Percentiles rank a stretch among this genome's conserved stretches.
These are phyloP conservation scores for Calonectria fujianensis DNA, from an alignment of 2,329 filamentous ascomycete species.

Conservation along the genomic window DNA sequence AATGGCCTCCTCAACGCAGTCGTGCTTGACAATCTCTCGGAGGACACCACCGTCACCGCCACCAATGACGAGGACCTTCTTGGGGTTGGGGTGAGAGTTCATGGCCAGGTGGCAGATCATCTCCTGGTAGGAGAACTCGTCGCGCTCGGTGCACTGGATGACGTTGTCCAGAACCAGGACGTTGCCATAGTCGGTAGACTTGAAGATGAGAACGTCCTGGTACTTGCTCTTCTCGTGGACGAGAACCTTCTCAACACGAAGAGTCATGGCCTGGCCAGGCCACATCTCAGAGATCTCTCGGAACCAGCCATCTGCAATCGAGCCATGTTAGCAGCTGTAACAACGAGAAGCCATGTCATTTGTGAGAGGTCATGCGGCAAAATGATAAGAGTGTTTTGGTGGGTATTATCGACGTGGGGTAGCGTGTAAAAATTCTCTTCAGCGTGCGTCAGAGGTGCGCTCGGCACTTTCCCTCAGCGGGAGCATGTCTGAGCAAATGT, in stretches of 20 bases:
- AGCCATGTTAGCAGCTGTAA: conserved; percentile 40
- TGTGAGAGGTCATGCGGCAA: neutral
- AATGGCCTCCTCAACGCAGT: conserved; percentile 94
- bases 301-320: conserved; percentile 95
- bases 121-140: conserved; percentile 99
- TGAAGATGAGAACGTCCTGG: conserved; percentile 99
- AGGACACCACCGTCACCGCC: conserved; percentile 98
- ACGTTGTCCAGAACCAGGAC: conserved; percentile 99
- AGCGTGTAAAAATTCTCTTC: conserved; percentile 30
- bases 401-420: conserved; percentile 19
- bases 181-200: conserved; percentile 97
- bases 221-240: conserved; percentile 99
- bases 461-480: neutral
- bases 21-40: conserved; percentile 99
- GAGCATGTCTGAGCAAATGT: neutral
- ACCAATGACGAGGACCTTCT: conserved; percentile 98
- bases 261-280: conserved; percentile 99
- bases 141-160: conserved; percentile 98
- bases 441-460: conserved; percentile 9
- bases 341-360: neutral
- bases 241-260: conserved; percentile 97
- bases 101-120: conserved; percentile 99
- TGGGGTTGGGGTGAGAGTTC: conserved; percentile 98
- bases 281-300: conserved; percentile 99
- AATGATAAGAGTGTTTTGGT: conserved; percentile 22